phyloP scores from a whole-genome alignment of 352 stramenopile species.

The Phytopythium aichiense region DNA sequence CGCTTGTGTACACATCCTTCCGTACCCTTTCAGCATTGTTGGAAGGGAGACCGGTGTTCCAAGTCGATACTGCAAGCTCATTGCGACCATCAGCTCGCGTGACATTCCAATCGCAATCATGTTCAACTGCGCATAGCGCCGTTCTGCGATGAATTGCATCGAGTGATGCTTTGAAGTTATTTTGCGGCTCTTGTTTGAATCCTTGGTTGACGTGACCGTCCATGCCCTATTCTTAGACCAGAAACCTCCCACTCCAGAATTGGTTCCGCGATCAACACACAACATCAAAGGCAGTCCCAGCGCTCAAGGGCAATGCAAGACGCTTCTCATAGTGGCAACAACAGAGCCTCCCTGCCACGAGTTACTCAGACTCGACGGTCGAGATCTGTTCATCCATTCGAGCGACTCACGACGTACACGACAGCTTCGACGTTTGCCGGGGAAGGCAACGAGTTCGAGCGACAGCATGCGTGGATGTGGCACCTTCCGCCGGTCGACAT shows the following conservation, averaged over 20 bases:
- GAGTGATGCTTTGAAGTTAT: not conserved
- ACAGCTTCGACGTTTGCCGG: not conserved
- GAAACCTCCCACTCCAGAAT: not conserved
- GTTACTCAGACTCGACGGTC: not conserved
- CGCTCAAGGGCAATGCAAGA: not conserved
- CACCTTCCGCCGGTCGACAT: slow-evolving; percentile 1
- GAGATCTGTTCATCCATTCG: not conserved
- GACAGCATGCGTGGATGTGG: not conserved
- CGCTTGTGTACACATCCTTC: not conserved
- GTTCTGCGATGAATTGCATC: not conserved
- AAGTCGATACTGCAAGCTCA: not conserved
- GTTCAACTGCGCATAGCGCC: not conserved
- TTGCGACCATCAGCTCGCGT: not conserved
- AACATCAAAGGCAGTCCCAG: not conserved
- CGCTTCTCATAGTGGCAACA: not conserved
- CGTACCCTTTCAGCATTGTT: not conserved
- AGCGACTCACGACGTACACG: not conserved
- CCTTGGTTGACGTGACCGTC: not conserved
- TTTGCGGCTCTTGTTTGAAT: not conserved
- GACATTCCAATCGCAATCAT: not conserved
- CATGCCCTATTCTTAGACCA: not conserved
- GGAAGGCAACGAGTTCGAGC: not conserved
- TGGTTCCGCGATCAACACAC: not conserved
- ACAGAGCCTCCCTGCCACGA: not conserved
- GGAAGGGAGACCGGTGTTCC: not conserved